Base-by-base conservation (phyloP, 148 eudicot genomes). In the Pharnaceum exiguum region DNA sequence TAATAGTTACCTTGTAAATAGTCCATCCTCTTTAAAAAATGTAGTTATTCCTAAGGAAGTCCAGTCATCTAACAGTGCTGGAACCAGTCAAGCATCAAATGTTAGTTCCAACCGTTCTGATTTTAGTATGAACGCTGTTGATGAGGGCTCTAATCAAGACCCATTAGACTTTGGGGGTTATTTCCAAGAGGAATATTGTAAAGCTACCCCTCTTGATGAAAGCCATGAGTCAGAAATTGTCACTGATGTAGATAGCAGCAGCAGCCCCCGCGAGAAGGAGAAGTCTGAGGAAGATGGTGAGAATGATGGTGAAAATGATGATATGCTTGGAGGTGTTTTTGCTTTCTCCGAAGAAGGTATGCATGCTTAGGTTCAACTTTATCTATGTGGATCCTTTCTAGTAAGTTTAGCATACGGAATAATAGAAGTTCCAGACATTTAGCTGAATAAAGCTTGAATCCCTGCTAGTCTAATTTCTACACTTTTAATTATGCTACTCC, bases 301-400 rank as follows among this genome's bases (percentile, higher is more conserved):
- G 47, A 74, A 68, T 62, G 96, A 93, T 71, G 96, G 64, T 54
- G 98, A 83, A 44, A 74, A 68, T 62, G 96, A 84, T 53, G 86
- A 82, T 49, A 69, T 87, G 81, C 84, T 88, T 67, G 96, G 96
- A 71, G 86, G 90, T 59, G 79, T 93, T 24, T 85, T 93, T 69
- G 84, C 79, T 62, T 85, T 93, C 66, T 84, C 95, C 31, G 95
- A 93, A 75, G 88, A 93, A 93, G 96, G 98, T 93, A 71, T 26
- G 52, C 42, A 12, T 18, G 63, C 60, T 10, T 22, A 48, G 23
- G 37, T 60, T 56, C 38, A 44, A 9, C 35, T 26, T 32, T 12
- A 24, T 27, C 26, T 26, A 21, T n/a, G n/a, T n/a, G n/a, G n/a
- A n/a, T n/a, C n/a, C n/a, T n/a, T n/a, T n/a, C n/a, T n/a, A n/a